phyloP scores from a whole-genome alignment of 805 yeast genomes.

The Teunomyces stri region DNA sequence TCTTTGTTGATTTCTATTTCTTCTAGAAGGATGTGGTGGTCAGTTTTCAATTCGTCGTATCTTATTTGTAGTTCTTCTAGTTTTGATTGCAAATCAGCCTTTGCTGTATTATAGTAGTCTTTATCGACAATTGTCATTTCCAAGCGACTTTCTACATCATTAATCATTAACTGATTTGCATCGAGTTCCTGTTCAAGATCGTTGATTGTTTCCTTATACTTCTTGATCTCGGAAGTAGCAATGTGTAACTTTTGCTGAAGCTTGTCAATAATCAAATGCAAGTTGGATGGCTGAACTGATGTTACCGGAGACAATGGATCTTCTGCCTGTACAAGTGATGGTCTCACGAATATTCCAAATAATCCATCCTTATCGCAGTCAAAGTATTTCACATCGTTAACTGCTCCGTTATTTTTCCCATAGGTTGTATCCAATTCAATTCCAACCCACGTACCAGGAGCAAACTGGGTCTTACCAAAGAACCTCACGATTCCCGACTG shows the following conservation, averaged over 20 bases:
- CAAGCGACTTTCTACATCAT: conserved; percentile 18
- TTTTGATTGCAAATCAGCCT: conserved; percentile 24
- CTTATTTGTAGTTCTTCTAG: conserved; percentile 23
- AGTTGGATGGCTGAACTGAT: conserved; percentile 1
- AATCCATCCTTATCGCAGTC: conserved; percentile 26
- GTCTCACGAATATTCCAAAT: conserved; percentile 51
- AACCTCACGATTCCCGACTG: conserved; percentile 47
- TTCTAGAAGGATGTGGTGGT: conserved; percentile 32
- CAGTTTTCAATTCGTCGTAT: conserved; percentile 28
- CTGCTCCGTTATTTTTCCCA: conserved; percentile 52
- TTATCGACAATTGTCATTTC: conserved; percentile 43
- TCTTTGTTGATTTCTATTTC: conserved; percentile 37
- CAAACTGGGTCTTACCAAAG: conserved; percentile 55
- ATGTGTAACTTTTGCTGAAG: conserved; percentile 47
- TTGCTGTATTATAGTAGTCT: conserved; percentile 38
- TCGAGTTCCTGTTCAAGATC: conserved; percentile 13
- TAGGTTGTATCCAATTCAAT: conserved; percentile 37
- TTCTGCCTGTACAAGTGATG: conserved; percentile 21
- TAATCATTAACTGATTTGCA: not conserved
- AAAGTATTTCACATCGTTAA: conserved; percentile 45
- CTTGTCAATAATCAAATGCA: conserved; percentile 30
- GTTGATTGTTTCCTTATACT: conserved; percentile 17
- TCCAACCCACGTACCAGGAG: conserved; percentile 57
- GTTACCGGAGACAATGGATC: conserved; percentile 2
- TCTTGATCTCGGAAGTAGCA: conserved; percentile 24